Base-by-base conservation (phyloP, 192 early-diverging fungal species). In the Entrophospora sp. region DNA sequence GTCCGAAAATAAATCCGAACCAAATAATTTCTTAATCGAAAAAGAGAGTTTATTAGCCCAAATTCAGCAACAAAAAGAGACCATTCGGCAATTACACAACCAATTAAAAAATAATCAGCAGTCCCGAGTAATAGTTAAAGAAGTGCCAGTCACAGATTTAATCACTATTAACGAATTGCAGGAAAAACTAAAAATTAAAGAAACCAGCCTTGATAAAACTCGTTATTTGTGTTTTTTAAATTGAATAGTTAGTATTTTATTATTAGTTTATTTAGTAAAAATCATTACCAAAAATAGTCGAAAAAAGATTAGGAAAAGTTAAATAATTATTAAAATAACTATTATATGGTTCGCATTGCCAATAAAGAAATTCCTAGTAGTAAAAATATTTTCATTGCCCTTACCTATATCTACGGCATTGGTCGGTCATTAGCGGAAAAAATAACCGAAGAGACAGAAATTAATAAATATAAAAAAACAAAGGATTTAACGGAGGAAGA, bases 291-390 rank as follows among this genome's bases (percentile, higher is more conserved):
- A n/a, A n/a, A n/a, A n/a, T n/a, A n/a, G n/a, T n/a, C n/a, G n/a
- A n/a, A n/a, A n/a, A n/a, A n/a, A n/a, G n/a, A n/a, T n/a, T n/a
- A n/a, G n/a, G n/a, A n/a, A n/a, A n/a, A n/a, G n/a, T n/a, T n/a
- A n/a, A n/a, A n/a, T n/a, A n/a, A n/a, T n/a, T n/a, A n/a, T n/a
- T n/a, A n/a, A n/a, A n/a, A n/a, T n/a, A n/a, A n/a, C n/a, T n/a
- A n/a, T n/a, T 52, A 52, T 52, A 52, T 52, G 49, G 49, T 52
- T 52, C 49, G 49, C 1, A 52, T 52, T 25, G 49, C 14, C 22
- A 52, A 52, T 52, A 52, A 52, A 5, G 49, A 52, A 27, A 52
- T 52, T 10, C 49, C 49, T 52, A 20, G 22, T 24, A 52, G 22
- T 22, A 52, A 52, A 25, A 52, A 52, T 52, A 5, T 52, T 52